These are phyloP conservation scores for Phytophthora palmivora DNA, from an alignment of 352 stramenopile species.

Conservation along the genomic window DNA sequence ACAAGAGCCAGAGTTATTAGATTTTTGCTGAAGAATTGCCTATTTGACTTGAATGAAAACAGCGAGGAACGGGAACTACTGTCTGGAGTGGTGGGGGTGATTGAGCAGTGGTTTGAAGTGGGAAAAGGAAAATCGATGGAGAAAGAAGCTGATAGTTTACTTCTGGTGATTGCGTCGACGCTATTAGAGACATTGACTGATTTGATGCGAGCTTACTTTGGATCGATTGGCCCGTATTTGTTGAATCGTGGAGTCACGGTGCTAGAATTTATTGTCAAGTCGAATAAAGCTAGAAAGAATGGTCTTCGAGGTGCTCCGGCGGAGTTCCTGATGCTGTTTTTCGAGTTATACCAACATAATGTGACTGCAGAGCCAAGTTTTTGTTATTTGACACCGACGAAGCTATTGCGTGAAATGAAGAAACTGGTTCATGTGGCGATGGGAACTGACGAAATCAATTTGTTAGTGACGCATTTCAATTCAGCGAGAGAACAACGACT, in stretches of 20 bases:
- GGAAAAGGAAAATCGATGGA: conserved; percentile 31
- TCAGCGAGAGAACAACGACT: conserved; percentile 35
- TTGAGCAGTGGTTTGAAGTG: conserved; percentile 61
- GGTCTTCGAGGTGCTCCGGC: conserved; percentile 41
- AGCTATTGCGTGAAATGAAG: conserved; percentile 52
- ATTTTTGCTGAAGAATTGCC: conserved; percentile 58
- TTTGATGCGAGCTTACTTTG: conserved; percentile 53
- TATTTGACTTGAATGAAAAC: conserved; percentile 56
- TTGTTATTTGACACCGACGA: conserved; percentile 40
- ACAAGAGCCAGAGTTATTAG: conserved; percentile 50
- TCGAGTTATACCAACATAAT: conserved; percentile 64
- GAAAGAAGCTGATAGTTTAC: conserved; percentile 49
- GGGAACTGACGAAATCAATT: conserved; percentile 51
- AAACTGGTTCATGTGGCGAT: conserved; percentile 49
- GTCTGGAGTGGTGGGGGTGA: conserved; percentile 47
- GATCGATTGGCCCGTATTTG: conserved; percentile 48
- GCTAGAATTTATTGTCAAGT: conserved; percentile 69
- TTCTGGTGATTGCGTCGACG: conserved; percentile 46
- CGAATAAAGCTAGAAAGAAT: conserved; percentile 56
- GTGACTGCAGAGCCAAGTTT: conserved; percentile 36
- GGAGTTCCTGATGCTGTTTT: conserved; percentile 71
- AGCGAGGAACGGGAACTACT: conserved; percentile 35
- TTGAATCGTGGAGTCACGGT: conserved; percentile 50
- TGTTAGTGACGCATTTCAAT: conserved; percentile 49
- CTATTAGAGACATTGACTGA: conserved; percentile 65